Evolutionary conservation across 805 yeast species (phyloP).

Genomic region (Kazachstania psychrophila): DNA sequence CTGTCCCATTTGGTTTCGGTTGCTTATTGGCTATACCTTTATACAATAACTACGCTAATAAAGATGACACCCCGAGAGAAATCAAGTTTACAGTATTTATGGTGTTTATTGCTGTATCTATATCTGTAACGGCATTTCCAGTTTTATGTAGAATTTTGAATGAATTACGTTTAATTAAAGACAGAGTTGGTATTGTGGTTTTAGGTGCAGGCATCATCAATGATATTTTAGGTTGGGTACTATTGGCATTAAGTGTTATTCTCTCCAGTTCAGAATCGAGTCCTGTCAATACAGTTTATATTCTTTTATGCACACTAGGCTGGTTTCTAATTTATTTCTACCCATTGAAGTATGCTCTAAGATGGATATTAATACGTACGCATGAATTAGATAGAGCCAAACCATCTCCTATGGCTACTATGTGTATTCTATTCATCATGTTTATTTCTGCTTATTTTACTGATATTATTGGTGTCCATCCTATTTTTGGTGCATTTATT

Average conservation of each 20-base stretch:
- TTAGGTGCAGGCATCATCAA: constrained; percentile 76
- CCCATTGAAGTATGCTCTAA: constrained; percentile 46
- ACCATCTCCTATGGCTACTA: constrained; percentile 54
- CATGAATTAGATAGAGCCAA: constrained; percentile 50
- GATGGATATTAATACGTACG: constrained; percentile 38
- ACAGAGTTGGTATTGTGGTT: constrained; percentile 64
- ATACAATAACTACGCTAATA: constrained; percentile 44
- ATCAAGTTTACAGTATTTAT: constrained; percentile 62
- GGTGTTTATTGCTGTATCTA: constrained; percentile 76
- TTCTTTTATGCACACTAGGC: constrained; percentile 53
- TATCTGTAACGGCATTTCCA: constrained; percentile 81
- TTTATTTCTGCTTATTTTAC: constrained; percentile 68
- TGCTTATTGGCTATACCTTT: constrained; percentile 62
- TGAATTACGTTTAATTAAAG: constrained; percentile 59
- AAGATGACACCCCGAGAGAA: constrained; percentile 22
- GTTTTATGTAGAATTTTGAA: constrained; percentile 72
- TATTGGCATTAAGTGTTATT: constrained; percentile 66
- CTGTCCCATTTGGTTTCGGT: constrained; percentile 73
- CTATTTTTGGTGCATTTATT: constrained; percentile 78
- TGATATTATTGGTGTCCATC: constrained; percentile 77
- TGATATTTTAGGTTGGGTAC: constrained; percentile 74
- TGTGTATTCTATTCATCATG: constrained; percentile 45
- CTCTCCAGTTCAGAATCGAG: constrained; percentile 58
- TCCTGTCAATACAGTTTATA: constrained; percentile 62
- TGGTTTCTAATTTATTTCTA: constrained; percentile 56